Evolutionary conservation across 768 basidiomycete genomes (phyloP).

Genomic region (Russula abietina): DNA sequence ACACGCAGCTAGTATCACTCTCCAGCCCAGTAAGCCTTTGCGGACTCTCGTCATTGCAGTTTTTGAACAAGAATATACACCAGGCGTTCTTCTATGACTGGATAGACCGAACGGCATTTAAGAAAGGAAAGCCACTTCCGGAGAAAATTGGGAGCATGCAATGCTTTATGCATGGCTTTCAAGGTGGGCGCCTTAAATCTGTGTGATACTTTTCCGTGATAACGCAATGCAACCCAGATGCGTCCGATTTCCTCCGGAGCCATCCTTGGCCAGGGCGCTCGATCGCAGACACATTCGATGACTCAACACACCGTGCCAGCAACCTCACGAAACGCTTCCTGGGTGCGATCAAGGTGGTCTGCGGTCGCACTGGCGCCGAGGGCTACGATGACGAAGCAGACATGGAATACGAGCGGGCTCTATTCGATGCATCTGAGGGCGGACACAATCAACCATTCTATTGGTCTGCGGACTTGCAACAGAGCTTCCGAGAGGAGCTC

Average conservation of each 20-base stretch:
- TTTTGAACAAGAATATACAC: neutral
- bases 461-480: slow-evolving; percentile 74
- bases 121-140: slow-evolving; percentile 77
- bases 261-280: slow-evolving; percentile 86
- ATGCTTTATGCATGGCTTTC: slow-evolving; percentile 77
- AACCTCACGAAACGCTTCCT: slow-evolving; percentile 61
- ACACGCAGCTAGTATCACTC: slow-evolving; percentile 75
- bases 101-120: slow-evolving; percentile 74
- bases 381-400: slow-evolving; percentile 60
- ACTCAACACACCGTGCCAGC: slow-evolving; percentile 71
- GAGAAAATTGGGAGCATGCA: slow-evolving; percentile 92
- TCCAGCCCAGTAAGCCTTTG: slow-evolving; percentile 51
- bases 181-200: slow-evolving; percentile 40
- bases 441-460: slow-evolving; percentile 62
- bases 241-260: slow-evolving; percentile 78
- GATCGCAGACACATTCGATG: slow-evolving; percentile 80
- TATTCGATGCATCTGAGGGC: slow-evolving; percentile 62
- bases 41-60: neutral
- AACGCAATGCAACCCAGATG: slow-evolving; percentile 43
- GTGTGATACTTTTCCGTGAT: neutral
- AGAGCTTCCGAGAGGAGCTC: slow-evolving; percentile 79
- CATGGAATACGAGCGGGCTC: slow-evolving; percentile 63
- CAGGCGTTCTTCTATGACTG: slow-evolving; percentile 92
- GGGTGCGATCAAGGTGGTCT: slow-evolving; percentile 68
- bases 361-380: slow-evolving; percentile 74